Base-by-base conservation (phyloP, 2,329 filamentous ascomycete genomes). In the Nemania bipapillata region DNA sequence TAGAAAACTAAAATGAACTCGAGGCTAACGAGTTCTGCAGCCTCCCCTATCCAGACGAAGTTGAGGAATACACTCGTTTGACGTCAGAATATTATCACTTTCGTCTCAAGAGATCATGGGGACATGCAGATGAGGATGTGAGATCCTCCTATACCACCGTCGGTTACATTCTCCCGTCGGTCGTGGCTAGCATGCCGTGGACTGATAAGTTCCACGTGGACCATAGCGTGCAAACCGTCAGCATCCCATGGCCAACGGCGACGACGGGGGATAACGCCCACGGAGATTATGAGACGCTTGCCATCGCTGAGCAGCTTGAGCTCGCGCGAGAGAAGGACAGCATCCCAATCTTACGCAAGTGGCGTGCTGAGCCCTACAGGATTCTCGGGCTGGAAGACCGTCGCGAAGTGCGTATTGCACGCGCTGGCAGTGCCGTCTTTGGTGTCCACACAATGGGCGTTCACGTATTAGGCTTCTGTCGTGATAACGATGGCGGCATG, bases 291-390 rank as follows among this genome's bases (percentile, higher is more conserved):
- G 56, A 59, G 26, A 59, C 56, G 26, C 24, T 26, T 6, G 56
- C 42, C 4, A 49, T 59, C 56, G 56, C 40, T 17, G 56, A 59
- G 20, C 40, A 49, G n/a, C 40, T 59, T n/a, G 4, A 22, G 17
- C 40, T 49, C n/a, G 56, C 56, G 56, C 56, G 56, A 26, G 47
- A 40, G 8, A 17, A 30, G 8, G 57, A 61, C 30, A 35, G 47
- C 28, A 28, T 61, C 47, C 32, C 45, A 3, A 61, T 61, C n/a
- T 12, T 61, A 30, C 57, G 57, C 45, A 61, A 61, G 47, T 61
- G 58, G 58, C 58, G 47, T 6, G 32, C 8, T 17, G 58, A 61
- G 47, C 47, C 32, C 7, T 61, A 61, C 47, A 26, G 20, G 35
- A 42, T 61, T 5, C 58, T 52, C 11, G 47, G 47, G 20, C 58